A percentile compares a stretch with the other conserved stretches of the same genome.
Conservation (phyloP, 2,329 filamentous ascomycete genomes). For the Paradendryphiella salina region DNA sequence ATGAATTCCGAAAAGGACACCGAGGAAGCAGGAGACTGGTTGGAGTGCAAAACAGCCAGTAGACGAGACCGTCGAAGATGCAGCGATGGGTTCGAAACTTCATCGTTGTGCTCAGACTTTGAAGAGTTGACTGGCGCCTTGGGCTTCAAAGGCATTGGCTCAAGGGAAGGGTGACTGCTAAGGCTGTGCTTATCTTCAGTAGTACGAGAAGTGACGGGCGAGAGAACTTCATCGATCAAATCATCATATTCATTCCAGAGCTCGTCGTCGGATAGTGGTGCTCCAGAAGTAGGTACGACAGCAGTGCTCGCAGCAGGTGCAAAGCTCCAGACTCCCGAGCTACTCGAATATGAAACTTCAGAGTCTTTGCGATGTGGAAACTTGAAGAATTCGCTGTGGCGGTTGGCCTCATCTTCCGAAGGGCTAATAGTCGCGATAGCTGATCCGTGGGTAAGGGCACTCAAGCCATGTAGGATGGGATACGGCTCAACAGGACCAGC, state of each 20-base stretch:
- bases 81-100: constrained; percentile 42
- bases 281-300: constrained; percentile 63
- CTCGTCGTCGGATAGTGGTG: constrained; percentile 76
- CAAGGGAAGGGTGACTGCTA: constrained; percentile 34
- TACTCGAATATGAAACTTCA: constrained; percentile 65
- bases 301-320: constrained; percentile 63
- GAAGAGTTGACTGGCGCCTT: constrained; percentile 27
- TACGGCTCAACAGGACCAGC: constrained; percentile 41
- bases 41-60: constrained; percentile 55
- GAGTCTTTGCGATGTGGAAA: constrained; percentile 77
- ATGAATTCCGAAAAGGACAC: constrained; percentile 59
- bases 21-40: constrained; percentile 55
- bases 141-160: constrained; percentile 34
- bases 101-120: constrained; percentile 38
- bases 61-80: constrained; percentile 56
- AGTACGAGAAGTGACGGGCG: constrained; percentile 40
- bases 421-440: constrained; percentile 45
- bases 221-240: constrained; percentile 71
- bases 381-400: constrained; percentile 67
- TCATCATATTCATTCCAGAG: constrained; percentile 96
- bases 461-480: constrained; percentile 41
- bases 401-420: constrained; percentile 36
- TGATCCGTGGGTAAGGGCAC: constrained; percentile 43
- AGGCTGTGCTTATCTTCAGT: constrained; percentile 14
- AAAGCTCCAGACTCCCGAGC: constrained; percentile 64